phyloP scores from a whole-genome alignment of 1,139 yeast genomes.

The Nakaseomyces nivariensis region DNA sequence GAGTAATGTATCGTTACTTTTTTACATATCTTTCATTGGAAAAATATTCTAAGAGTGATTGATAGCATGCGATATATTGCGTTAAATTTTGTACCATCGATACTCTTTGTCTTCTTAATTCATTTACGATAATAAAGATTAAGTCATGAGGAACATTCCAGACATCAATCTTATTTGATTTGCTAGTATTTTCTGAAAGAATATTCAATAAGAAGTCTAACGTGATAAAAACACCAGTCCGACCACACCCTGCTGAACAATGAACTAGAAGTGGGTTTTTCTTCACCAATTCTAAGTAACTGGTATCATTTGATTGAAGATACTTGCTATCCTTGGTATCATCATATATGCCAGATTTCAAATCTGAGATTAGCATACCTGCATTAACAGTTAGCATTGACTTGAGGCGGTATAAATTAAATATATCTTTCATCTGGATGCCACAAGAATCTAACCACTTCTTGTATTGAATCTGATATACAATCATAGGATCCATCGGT shows the following conservation, averaged over 20 bases:
- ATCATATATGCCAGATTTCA: slow-evolving; percentile 1
- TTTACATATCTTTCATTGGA: slow-evolving; percentile 6
- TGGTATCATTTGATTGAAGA: not conserved
- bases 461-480: slow-evolving; percentile 60
- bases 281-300: not conserved
- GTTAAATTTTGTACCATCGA: slow-evolving; percentile 78
- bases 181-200: slow-evolving; percentile 25
- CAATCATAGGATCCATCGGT: slow-evolving; percentile 15
- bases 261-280: slow-evolving; percentile 52
- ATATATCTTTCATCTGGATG: slow-evolving; percentile 44
- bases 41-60: slow-evolving; percentile 34
- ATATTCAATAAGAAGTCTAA: slow-evolving; percentile 55
- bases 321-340: slow-evolving; percentile 3
- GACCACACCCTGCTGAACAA: slow-evolving; percentile 89
- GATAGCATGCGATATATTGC: slow-evolving; percentile 67
- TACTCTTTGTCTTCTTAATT: slow-evolving; percentile 59
- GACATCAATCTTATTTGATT: slow-evolving; percentile 24
- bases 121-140: slow-evolving; percentile 33
- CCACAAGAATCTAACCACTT: slow-evolving; percentile 81
- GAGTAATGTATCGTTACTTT: not conserved
- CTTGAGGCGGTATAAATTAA: slow-evolving; percentile 45
- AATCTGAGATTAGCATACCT: slow-evolving; percentile 12
- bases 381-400: slow-evolving; percentile 28
- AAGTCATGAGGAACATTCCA: slow-evolving; percentile 32
- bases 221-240: slow-evolving; percentile 80